Evolutionary conservation across 2,329 filamentous ascomycete species (phyloP).

Genomic region (Decorospora gaudefroyi): DNA sequence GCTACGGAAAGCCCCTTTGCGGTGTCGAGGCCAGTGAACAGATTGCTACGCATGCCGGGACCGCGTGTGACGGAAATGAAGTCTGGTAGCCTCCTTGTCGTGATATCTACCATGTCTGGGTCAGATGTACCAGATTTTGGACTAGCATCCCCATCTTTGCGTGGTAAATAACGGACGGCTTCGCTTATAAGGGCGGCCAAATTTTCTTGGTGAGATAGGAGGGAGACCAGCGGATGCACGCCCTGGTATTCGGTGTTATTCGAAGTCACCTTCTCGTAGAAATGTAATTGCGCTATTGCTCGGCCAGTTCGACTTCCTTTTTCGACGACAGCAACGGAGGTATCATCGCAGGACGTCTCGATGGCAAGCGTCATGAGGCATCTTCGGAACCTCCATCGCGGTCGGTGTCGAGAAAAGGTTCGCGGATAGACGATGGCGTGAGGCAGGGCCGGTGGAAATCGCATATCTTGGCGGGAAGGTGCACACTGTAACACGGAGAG

Average conservation of each 20-base stretch:
- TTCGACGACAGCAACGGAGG: slow-evolving; percentile 80
- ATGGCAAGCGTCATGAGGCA: slow-evolving; percentile 65
- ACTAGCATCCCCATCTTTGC: slow-evolving; percentile 3
- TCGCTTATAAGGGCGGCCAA: slow-evolving; percentile 70
- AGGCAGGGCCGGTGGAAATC: slow-evolving; percentile 17
- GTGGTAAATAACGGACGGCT: slow-evolving; percentile 63
- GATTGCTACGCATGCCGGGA: slow-evolving; percentile 81
- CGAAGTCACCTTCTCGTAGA: slow-evolving; percentile 80
- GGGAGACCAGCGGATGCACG: slow-evolving; percentile 76
- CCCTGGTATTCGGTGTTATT: slow-evolving; percentile 76
- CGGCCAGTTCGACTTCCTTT: slow-evolving; percentile 47
- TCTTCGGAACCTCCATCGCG: slow-evolving; percentile 23
- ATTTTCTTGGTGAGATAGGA: slow-evolving; percentile 73
- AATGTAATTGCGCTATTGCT: slow-evolving; percentile 64
- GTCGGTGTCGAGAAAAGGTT: background rate
- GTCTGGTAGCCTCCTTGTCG: slow-evolving; percentile 62
- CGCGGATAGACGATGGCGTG: slow-evolving; percentile 12
- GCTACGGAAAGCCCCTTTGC: slow-evolving; percentile 86
- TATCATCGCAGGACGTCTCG: slow-evolving; percentile 90
- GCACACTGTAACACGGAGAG: background rate
- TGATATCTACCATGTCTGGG: background rate
- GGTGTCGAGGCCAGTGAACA: slow-evolving; percentile 76
- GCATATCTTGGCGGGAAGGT: slow-evolving; percentile 24
- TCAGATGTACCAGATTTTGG: background rate
- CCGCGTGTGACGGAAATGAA: slow-evolving; percentile 89